These are phyloP conservation scores for Magnusiomyces ingens DNA, from an alignment of 1,139 yeast species.

Conservation along the genomic window DNA sequence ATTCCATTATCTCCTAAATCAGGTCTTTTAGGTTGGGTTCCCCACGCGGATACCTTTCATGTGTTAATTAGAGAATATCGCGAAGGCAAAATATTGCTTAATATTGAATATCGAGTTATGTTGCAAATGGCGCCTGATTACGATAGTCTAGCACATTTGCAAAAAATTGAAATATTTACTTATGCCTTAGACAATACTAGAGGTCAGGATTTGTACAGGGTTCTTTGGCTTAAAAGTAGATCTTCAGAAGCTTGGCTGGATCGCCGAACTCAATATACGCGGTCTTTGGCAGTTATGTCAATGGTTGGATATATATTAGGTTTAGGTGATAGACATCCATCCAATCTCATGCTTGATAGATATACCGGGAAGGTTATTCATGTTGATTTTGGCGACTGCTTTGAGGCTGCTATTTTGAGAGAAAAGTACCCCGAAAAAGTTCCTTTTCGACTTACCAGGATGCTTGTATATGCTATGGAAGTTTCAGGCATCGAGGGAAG, in stretches of 20 bases:
- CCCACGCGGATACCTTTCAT: slow-evolving; percentile 95
- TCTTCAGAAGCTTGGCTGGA: slow-evolving; percentile 98
- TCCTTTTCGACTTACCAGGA: slow-evolving; percentile 92
- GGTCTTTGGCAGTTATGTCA: slow-evolving; percentile 96
- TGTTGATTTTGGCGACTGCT: slow-evolving; percentile 98
- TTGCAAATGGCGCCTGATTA: slow-evolving; percentile 98
- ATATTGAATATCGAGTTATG: slow-evolving; percentile 94
- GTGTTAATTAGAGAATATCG: slow-evolving; percentile 86
- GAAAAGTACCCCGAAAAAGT: slow-evolving; percentile 98
- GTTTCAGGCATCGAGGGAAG: slow-evolving; percentile 98
- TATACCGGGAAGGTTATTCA: slow-evolving; percentile 93
- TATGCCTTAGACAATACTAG: slow-evolving; percentile 92
- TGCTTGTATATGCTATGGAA: slow-evolving; percentile 98
- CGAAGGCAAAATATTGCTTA: slow-evolving; percentile 81
- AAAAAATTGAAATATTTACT: slow-evolving; percentile 93
- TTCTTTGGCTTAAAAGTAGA: slow-evolving; percentile 90
- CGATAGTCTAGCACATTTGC: slow-evolving; percentile 78
- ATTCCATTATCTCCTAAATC: slow-evolving; percentile 95
- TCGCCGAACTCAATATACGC: slow-evolving; percentile 89
- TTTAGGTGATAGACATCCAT: slow-evolving; percentile 95
- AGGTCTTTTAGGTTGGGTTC: slow-evolving; percentile 97
- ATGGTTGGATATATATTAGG: slow-evolving; percentile 97
- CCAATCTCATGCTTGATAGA: slow-evolving; percentile 91
- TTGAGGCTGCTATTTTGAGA: slow-evolving; percentile 93
- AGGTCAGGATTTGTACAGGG: slow-evolving; percentile 94